Evolutionary conservation across 352 stramenopile genomes (phyloP), one percentile per base, ranked within the genome.

Genomic region (Discostella stelligera): DNA sequence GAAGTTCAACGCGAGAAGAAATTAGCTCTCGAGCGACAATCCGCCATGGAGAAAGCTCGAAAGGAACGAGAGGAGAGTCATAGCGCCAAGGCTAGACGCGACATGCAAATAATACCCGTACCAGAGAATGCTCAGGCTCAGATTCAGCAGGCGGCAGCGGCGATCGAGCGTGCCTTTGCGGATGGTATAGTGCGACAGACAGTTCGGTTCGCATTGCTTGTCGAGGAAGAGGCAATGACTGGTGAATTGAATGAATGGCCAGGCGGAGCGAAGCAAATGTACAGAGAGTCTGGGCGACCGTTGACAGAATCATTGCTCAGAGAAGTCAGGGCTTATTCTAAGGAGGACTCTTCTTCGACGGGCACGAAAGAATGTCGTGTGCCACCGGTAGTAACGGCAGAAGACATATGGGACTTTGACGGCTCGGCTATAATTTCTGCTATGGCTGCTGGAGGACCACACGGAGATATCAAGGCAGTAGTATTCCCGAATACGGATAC

Each of bases 371-470:
- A 44, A 14, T 55, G 0, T 60, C 52, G 8, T 18, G 18, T 64
- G 9, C 65, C 75, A 14, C 82, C 87, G 0, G 66, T 23, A 14
- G 65, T 93, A 5, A 81, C 69, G 16, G 58, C 79, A 13, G 65
- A 91, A 66, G 85, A 93, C 66, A 84, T 93, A 60, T 90, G 77
- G 87, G 87, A 93, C 66, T 93, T 93, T 83, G 87, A 93, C 73
- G 87, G 87, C 41, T 88, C 71, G 60, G 87, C 87, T 16, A 39
- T 88, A 13, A 66, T 88, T 46, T 79, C 76, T 11, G 77, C 85
- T 0, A 83, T 80, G 61, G 69, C 80, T 23, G 59, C 59, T 23
- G 65, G 70, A 39, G 74, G 80, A 60, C 44, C 78, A 10, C 73
- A 66, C 32, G 74, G 58, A 41, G 78, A 90, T 67, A 72, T 91